Evolutionary conservation across 345 rosid genomes (phyloP), one percentile per base, ranked within the genome.

Genomic region (Syzygium oleosum): DNA sequence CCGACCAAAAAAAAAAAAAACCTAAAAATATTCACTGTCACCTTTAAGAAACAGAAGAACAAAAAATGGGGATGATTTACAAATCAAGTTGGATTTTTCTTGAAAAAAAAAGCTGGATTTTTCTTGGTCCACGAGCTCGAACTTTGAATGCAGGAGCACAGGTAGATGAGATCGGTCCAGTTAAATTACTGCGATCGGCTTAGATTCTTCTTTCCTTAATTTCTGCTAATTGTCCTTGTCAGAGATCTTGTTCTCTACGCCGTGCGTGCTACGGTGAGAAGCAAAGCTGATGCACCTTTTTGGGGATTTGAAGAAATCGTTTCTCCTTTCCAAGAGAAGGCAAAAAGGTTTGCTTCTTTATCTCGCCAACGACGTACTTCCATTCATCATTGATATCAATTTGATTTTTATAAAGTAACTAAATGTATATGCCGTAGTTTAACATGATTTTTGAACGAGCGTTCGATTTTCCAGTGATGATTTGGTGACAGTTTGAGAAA

Each of bases 401-500:
- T 73, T 38, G 49, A 38, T 73, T 19, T 73, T 19, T 34, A 34
- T 34, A 68, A 5, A 73, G 46, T 34, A 5, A 34, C 46, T 34
- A 34, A 19, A 38, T 19, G 13, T 34, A 12, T 2, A 38, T 12
- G 23, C 25, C 4, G 11, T 16, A 19, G 38, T 19, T 17, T 38
- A 38, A 19, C 14, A 19, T 4, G 80, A 38, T 73, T 73, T 1
- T 16, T 3, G 5, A 5, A 17, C 0, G 1, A 34, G 7, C 7
- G 7, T 34, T 19, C 25, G 46, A 9, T 73, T 73, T 17, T 19
- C 2, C 12, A 2, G 0, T 38, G 49, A 38, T 9, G 27, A 0
- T 38, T 9, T 0, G 1, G 0, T 8, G 49, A 73, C 5, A 8
- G 0, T 19, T 9, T 0, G 1, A 38, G 9, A 1, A 34, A 73